Evolutionary conservation across 75 land plant species (phyloP), one percentile per base, ranked within the genome.

Genomic region (Selaginella tamariscina): DNA sequence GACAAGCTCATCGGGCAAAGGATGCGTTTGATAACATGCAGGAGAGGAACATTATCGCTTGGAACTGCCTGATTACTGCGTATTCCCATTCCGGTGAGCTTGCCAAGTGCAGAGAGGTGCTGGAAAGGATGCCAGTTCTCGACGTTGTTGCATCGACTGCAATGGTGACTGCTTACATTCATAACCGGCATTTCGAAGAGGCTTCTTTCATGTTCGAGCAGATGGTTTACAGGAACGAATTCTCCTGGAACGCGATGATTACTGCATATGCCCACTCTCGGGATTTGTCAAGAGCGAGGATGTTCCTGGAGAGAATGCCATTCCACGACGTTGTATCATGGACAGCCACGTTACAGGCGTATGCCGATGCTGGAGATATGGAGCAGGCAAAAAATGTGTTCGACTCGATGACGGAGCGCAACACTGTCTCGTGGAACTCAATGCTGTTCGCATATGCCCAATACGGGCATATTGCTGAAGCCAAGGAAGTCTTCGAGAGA

Each of bases 381-480:
- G 75, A 21, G 1, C n/a, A 32, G 55, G 88, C 88, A 0, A 74
- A 76, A 1, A 72, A 74, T 60, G 79, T 82, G 79, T 86, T 86
- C 56, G 83, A 80, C 65, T 80, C 75, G 74, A 78, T 86, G 56
- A 0, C 29, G 57, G 67, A 56, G 18, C 70, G 77, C 29, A 80
- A 79, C 54, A 54, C 72, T 33, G 88, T 86, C 8, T 70, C 78
- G 1, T 85, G 87, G 87, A 85, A 74, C 26, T 71, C 87, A 2
- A 77, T 85, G 71, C 79, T 85, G 27, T 65, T 78, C 0, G 84
- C 80, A 64, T 82, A 77, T 65, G 71, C 75, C n/a, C 77, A 76
- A 59, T 66, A 73, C 74, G 85, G 85, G 1, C 68, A 57, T 55
- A 65, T 79, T 0, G 29, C 9, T 29, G 77, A 80, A 20, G 88